These are phyloP conservation scores for Aspergillus ruber DNA, from an alignment of 2,329 filamentous ascomycete species.

Conservation along the genomic window DNA sequence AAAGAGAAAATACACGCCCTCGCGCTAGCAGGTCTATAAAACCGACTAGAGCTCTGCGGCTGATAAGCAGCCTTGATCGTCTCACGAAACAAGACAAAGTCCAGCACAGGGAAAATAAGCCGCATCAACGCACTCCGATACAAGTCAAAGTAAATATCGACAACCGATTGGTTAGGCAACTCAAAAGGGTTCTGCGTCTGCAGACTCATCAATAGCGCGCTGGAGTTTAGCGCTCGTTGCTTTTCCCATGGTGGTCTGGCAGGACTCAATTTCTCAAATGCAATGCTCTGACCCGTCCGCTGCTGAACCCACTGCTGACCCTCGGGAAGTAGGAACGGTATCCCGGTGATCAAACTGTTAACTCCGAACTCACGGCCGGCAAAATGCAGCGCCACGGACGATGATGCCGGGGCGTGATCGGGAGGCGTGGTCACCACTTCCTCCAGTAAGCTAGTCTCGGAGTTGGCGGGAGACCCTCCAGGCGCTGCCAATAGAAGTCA, in stretches of 20 bases:
- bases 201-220: conserved; percentile 14
- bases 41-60: conserved; percentile 9
- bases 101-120: conserved; percentile 46
- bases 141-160: conserved; percentile 27
- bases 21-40: conserved; percentile 26
- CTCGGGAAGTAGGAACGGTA: conserved; percentile 45
- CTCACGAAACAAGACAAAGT: conserved; percentile 41
- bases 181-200: conserved; percentile 17
- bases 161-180: conserved; percentile 30
- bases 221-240: conserved; percentile 19
- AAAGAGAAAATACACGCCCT: conserved; percentile 48
- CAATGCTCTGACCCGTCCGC: conserved; percentile 36
- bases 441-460: neutral
- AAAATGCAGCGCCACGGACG: conserved; percentile 41
- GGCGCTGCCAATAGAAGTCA: conserved; percentile 7
- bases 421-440: neutral
- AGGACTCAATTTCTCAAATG: conserved; percentile 24
- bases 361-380: conserved; percentile 43
- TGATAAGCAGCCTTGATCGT: conserved; percentile 44
- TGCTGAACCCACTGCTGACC: conserved; percentile 46
- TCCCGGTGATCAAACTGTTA: conserved; percentile 43
- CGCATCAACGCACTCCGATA: conserved; percentile 33
- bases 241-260: conserved; percentile 30
- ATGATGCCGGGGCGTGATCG: conserved; percentile 14
- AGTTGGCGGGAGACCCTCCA: conserved; percentile 11